Evolutionary conservation across 2,329 filamentous ascomycete genomes (phyloP), one percentile per base, ranked within the genome.

Genomic region (Hypoxylon sp.): DNA sequence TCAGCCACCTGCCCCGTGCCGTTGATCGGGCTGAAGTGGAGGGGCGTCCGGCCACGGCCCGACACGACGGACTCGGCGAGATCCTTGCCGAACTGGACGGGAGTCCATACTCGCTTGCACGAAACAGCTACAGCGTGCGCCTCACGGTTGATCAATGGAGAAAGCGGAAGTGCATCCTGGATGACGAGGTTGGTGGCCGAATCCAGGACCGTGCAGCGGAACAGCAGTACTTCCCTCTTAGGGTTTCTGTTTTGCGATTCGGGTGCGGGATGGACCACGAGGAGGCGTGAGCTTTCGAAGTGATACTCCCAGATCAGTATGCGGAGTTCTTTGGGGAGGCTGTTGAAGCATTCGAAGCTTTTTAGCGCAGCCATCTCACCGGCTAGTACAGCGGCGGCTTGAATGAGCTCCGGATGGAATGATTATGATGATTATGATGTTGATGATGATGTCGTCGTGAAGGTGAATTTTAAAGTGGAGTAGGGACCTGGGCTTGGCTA

Each of bases 261-360:
- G 24, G 63, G 65, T 12, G 63, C 55, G 11, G 67, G 69, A 54
- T 68, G 65, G 9, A 71, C 53, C 18, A 71, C 67, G 36, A 61
- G 67, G 7, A 71, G 52, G 8, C 67, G 67, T 12, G 61, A 48
- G 45, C 61, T 50, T 24, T 62, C 51, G 33, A 71, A 70, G 58
- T 70, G 53, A 16, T 59, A 68, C 32, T 70, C 65, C 68, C 68
- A 70, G 12, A 70, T 65, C n/a, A 67, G 14, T 30, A 69, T 33
- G 45, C 68, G 68, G 16, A 70, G 68, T 38, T 70, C 68, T 20
- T 64, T 62, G 3, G 68, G 68, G 14, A 70, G 66, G 12, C 50
- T 14, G 24, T 63, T 63, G 28, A 70, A 70, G 24, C 16, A 56
- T 9, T 42, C 24, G 48, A 70, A 70, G 2, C 57, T 59, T 33